Base-by-base conservation (phyloP, 2,329 filamentous ascomycete species). In the Fonsecaea erecta region DNA sequence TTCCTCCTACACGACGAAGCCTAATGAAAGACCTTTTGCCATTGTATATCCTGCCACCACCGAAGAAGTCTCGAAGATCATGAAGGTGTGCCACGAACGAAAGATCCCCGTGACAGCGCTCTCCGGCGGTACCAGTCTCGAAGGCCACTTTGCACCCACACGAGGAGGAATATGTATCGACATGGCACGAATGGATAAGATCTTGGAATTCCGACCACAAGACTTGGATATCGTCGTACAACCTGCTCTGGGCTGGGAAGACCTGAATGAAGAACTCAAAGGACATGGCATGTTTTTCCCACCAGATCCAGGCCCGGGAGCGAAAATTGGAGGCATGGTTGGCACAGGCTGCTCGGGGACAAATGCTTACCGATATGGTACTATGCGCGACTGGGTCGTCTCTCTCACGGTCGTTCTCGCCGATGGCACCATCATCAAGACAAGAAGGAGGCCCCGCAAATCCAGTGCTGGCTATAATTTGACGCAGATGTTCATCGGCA, bases 361-460 rank as follows among this genome's bases (percentile, higher is more conserved):
- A 14, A 97, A 97, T 76, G 89, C 93, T 16, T 96, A 96, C 80
- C 85, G 93, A 64, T 97, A 96, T 76, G 93, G 93, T 68, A 97
- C 93, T 1, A 97, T 97, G 92, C 88, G 91, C 68, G 93, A 97
- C 75, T 97, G 93, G 93, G 93, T 97, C 12, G 80, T 96, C 24
- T 90, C 86, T 60, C 79, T 97, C 70, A 97, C 93, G 0, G 91
- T 96, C 3, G 93, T 97, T 11, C 84, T 97, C 72, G 93, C 93
- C 18, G 93, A 97, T 77, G 93, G 93, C 56, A 96, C 93, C 1
- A 79, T 97, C 58, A 89, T 97, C 79, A 94, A 93, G 82, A 97
- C 93, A 11, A 85, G 91, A 68, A 92, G 96, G 77, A 86, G 93
- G 55, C 92, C 93, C 11, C 86, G 93, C 71, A 97, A 97, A 82